Evolutionary conservation across 2,329 filamentous ascomycete genomes (phyloP), one percentile per base, ranked within the genome.

Genomic region (Phyllosticta capitalensis): DNA sequence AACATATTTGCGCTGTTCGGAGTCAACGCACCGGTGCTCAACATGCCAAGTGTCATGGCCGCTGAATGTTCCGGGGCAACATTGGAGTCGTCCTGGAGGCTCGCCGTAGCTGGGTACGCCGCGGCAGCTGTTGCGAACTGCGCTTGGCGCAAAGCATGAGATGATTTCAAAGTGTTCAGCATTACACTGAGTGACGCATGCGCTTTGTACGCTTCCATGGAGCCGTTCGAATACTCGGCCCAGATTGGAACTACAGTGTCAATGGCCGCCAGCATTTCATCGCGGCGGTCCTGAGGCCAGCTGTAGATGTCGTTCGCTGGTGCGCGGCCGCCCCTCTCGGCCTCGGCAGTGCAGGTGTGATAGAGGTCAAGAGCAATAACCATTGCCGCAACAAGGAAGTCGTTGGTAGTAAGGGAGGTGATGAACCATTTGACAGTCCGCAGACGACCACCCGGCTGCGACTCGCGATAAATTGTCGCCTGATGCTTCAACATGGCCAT

Each of bases 161-260:
- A 77, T 59, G 75, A 76, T 66, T 81, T 86, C 58, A 96, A 79
- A 71, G 94, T 94, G 30, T 85, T 81, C 52, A 97, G 75, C 83
- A 97, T 91, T 56, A 96, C 85, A 21, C 85, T 85, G n/a, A 97
- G 78, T 22, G 92, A 81, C 50, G 84, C 84, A 49, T 84, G 84
- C 1, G 90, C 92, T 75, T 97, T 97, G 76, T 86, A 92, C 0
- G 92, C 90, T 65, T 97, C 92, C 75, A 96, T 87, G 0, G 88
- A 94, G 22, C 85, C 80, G 58, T 94, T 87, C 2, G 85, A 83
- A 10, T 91, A 78, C 9, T 83, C 84, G 54, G 87, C 85, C 91
- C 92, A 97, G 59, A 97, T 94, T 19, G 81, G 78, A 52, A 83
- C 82, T 9, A 88, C 88, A 19, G 81, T 81, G 68, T 92, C 86